phyloP scores from a whole-genome alignment of 768 basidiomycete genomes.

The Leucosporidium scottii region DNA sequence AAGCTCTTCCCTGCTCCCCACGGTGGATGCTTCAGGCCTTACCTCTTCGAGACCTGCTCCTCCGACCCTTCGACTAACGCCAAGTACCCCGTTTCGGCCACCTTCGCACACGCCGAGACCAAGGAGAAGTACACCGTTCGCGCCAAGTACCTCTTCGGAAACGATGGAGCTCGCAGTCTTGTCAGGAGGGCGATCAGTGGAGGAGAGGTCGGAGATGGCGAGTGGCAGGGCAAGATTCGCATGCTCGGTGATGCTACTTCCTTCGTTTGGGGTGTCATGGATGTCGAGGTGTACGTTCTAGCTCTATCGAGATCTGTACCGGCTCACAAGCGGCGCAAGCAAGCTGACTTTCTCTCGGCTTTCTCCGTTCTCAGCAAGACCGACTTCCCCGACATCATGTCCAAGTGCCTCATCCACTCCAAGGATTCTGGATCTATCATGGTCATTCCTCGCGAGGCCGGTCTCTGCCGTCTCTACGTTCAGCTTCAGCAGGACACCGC shows the following conservation, averaged over 20 bases:
- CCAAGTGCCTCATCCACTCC: constrained; percentile 55
- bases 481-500: constrained; percentile 38
- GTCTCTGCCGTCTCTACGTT: constrained; percentile 34
- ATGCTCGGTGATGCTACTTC: constrained; percentile 66
- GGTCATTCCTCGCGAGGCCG: constrained; percentile 56
- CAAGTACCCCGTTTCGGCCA: constrained; percentile 32
- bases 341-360: no score
- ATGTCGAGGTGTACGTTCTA: constrained; percentile 18
- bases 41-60: constrained; percentile 33
- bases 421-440: constrained; percentile 53
- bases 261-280: constrained; percentile 50
- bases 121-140: constrained; percentile 27
- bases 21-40: constrained; percentile 35
- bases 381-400: constrained; percentile 62
- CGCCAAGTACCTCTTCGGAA: constrained; percentile 46
- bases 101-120: constrained; percentile 26
- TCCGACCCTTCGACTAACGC: constrained; percentile 22
- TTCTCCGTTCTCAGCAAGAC: constrained; percentile 45
- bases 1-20: constrained; percentile 31
- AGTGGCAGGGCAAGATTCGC: constrained; percentile 47
- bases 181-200: constrained; percentile 56
- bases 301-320: no score
- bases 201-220: constrained; percentile 33
- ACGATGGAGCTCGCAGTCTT: constrained; percentile 53
- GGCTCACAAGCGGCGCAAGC: no score